Percentiles rank a stretch among this genome's conserved stretches.
phyloP scores from a whole-genome alignment of 805 yeast genomes.

The Metschnikowia santaceciliae region DNA sequence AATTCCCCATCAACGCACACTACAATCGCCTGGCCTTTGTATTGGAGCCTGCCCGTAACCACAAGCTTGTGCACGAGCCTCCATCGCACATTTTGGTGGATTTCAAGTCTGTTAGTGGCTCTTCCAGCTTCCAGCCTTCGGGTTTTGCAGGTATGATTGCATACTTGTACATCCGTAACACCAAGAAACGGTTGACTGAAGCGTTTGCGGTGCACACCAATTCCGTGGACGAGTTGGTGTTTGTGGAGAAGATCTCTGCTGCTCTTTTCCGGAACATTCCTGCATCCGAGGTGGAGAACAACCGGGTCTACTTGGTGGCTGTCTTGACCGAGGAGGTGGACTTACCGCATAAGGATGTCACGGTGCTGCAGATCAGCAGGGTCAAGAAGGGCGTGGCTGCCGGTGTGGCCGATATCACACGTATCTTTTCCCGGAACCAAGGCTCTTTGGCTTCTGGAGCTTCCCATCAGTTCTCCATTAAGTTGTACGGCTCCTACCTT shows the following conservation, averaged over 20 bases:
- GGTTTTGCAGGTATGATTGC: conserved; percentile 72
- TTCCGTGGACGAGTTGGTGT: conserved; percentile 51
- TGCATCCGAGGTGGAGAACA: conserved; percentile 55
- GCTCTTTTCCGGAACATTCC: conserved; percentile 79
- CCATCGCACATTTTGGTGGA: conserved; percentile 73
- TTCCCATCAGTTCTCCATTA: conserved; percentile 66
- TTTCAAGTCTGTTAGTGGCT: conserved; percentile 62
- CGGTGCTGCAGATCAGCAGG: conserved; percentile 30
- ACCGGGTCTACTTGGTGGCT: conserved; percentile 72
- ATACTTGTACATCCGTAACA: conserved; percentile 64
- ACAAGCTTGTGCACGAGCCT: conserved; percentile 46
- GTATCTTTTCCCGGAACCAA: conserved; percentile 64
- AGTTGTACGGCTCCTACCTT: conserved; percentile 67
- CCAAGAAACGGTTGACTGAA: conserved; percentile 65
- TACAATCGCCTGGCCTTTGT: conserved; percentile 24
- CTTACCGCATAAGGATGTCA: conserved; percentile 31
- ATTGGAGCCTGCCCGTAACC: conserved; percentile 44
- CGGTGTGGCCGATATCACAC: conserved; percentile 81
- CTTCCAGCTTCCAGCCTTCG: conserved; percentile 57
- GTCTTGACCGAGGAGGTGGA: conserved; percentile 67
- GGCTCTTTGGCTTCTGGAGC: conserved; percentile 59
- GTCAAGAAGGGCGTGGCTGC: conserved; percentile 81
- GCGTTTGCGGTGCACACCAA: conserved; percentile 68
- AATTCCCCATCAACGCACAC: conserved; percentile 54
- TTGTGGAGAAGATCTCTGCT: conserved; percentile 66